Base-by-base conservation (phyloP, 371 early-diverging fungal genomes). In the Gilbertella persicaria region DNA sequence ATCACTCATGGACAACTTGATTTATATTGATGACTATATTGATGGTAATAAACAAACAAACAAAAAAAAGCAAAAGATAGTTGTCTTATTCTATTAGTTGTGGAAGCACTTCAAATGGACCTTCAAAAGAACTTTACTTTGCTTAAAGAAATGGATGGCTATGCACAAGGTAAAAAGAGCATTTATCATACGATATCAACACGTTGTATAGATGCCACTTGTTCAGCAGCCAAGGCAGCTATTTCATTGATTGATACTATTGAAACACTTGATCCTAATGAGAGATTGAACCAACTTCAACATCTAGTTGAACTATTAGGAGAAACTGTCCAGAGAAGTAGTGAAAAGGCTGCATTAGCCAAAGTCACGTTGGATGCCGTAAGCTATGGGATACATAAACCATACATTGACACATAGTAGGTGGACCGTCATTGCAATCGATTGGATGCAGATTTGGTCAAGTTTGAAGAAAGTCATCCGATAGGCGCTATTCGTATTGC, bases 261-360 rank as follows among this genome's bases (percentile, higher is more conserved):
- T 25, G 64, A 71, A 25, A 58, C 64, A 5, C 41, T 75, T 16
- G 66, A 77, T n/a, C 64, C 80, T 25, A 78, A 84, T 37, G 80
- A 83, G 51, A 73, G 88, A 26, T 66, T 79, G 17, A 75, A 76
- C 43, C 64, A 79, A 36, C 67, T 96, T 38, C 76, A 80, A 53
- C 68, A 73, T 7, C 65, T 96, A 36, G 70, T 74, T 36, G 76
- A 66, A 17, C 50, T 83, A 21, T 73, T 92, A 33, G 73, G 71
- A 12, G 90, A 89, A 21, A 85, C 87, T n/a, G 68, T 91, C 17
- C 88, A 92, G 58, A 86, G 95, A 51, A 92, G 91, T 21, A 94
- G 94, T 61, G 95, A 96, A 47, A 97, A 96, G 46, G 92, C 95
- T 0, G 85, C 90, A 0, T 59, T 97, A 24, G 97, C 97, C 3